Percentiles rank a stretch among this genome's conserved stretches.
These are phyloP conservation scores for Capsicum chinense DNA, from an alignment of 257 asterid species.

Conservation along the genomic window DNA sequence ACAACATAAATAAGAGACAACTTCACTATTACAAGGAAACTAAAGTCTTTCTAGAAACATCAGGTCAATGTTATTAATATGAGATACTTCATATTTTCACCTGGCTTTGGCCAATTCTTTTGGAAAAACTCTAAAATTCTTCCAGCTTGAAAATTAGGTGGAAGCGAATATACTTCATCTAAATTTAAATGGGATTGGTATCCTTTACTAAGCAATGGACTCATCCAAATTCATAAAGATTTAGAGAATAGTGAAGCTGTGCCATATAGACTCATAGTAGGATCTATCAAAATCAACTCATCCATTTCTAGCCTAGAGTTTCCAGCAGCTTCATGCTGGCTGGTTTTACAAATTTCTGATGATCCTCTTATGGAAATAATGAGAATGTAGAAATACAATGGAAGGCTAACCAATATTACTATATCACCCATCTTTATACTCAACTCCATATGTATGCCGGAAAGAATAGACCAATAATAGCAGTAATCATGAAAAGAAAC, in stretches of 20 bases:
- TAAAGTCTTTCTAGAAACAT: too few relatives aligned
- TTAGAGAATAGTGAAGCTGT: constrained; percentile 55
- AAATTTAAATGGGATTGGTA: constrained; percentile 49
- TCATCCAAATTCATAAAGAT: constrained; percentile 62
- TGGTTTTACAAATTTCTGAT: constrained; percentile 34
- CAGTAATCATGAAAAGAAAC: too few relatives aligned
- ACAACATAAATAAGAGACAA: too few relatives aligned
- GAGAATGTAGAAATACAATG: constrained; percentile 43
- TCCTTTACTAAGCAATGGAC: constrained; percentile 55
- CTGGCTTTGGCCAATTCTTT: too few relatives aligned
- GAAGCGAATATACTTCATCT: constrained; percentile 56
- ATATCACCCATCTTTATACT: constrained; percentile 33
- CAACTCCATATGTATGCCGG: too few relatives aligned
- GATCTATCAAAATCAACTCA: constrained; percentile 31
- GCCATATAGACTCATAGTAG: constrained; percentile 52
- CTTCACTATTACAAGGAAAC: too few relatives aligned
- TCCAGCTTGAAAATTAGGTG: constrained; percentile 50
- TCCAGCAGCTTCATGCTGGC: constrained; percentile 33
- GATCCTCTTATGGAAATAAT: constrained; percentile 46
- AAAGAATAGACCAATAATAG: too few relatives aligned
- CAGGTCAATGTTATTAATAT: too few relatives aligned
- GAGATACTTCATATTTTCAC: too few relatives aligned
- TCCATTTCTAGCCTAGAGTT: constrained; percentile 2
- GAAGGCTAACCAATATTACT: constrained; percentile 43
- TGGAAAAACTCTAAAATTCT: not conserved